Evolutionary conservation across 345 rosid genomes (phyloP).

Genomic region (Linum usitatissimum): DNA sequence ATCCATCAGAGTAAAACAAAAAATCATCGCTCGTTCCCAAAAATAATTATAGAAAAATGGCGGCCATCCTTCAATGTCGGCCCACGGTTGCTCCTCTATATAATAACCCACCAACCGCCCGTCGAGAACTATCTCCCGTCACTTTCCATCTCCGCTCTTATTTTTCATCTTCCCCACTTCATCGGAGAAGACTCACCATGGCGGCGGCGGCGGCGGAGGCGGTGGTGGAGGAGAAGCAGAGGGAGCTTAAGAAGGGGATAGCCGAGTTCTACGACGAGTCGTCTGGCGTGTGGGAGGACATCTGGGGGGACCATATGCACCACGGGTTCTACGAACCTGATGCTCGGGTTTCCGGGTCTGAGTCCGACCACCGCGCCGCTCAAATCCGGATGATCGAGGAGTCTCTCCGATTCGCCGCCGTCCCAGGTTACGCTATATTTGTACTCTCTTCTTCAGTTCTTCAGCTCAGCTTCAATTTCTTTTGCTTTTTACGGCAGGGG

Average conservation of each 20-base stretch:
- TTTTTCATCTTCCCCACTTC: background rate
- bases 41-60: background rate
- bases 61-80: background rate
- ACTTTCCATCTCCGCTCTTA: background rate
- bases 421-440: conserved; percentile 28
- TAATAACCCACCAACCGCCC: background rate
- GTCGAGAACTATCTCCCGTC: background rate
- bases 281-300: conserved; percentile 65
- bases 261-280: conserved; percentile 87
- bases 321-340: conserved; percentile 71
- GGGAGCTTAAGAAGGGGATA: conserved; percentile 44
- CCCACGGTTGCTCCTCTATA: background rate
- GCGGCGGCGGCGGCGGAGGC: background rate
- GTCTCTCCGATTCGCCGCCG: conserved; percentile 60
- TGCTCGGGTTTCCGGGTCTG: conserved; percentile 25
- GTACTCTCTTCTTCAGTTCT: background rate
- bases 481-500: too few relatives aligned
- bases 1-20: too few relatives aligned
- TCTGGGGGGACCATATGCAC: conserved; percentile 99
- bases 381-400: conserved; percentile 91
- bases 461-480: background rate
- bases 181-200: background rate
- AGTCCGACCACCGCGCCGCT: conserved; percentile 50
- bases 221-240: background rate
- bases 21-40: too few relatives aligned